Evolutionary conservation across 306 rosid species (phyloP).

Genomic region (Acacia crassicarpa): DNA sequence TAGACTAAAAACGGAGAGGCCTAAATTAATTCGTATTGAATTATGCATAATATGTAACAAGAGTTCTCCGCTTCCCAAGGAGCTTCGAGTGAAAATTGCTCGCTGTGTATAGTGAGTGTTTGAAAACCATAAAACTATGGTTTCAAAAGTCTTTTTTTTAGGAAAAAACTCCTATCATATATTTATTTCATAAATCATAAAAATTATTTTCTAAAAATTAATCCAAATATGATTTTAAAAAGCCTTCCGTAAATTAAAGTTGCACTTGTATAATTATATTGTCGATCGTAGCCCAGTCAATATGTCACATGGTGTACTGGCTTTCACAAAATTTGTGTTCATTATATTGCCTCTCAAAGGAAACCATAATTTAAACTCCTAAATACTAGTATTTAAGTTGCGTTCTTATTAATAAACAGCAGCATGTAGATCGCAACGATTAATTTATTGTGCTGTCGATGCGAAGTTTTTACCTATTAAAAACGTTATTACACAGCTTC

Average conservation of each 20-base stretch:
- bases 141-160: too few relatives aligned
- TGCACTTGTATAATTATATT: background rate
- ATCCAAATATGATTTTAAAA: background rate
- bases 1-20: background rate
- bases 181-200: too few relatives aligned
- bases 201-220: too few relatives aligned
- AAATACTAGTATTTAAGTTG: background rate
- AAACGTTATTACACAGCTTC: background rate
- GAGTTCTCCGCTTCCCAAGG: background rate
- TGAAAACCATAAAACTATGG: too few relatives aligned
- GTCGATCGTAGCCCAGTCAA: background rate
- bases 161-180: too few relatives aligned
- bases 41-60: background rate
- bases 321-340: background rate
- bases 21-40: background rate
- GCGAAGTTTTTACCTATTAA: background rate
- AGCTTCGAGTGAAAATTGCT: background rate
- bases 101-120: background rate
- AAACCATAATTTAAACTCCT: background rate
- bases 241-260: background rate
- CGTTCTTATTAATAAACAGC: constrained; percentile 15
- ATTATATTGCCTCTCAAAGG: background rate
- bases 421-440: background rate
- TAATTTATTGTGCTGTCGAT: background rate
- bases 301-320: background rate